Base-by-base conservation (phyloP, 129 eudicot genomes). In the Arctium lappa region DNA sequence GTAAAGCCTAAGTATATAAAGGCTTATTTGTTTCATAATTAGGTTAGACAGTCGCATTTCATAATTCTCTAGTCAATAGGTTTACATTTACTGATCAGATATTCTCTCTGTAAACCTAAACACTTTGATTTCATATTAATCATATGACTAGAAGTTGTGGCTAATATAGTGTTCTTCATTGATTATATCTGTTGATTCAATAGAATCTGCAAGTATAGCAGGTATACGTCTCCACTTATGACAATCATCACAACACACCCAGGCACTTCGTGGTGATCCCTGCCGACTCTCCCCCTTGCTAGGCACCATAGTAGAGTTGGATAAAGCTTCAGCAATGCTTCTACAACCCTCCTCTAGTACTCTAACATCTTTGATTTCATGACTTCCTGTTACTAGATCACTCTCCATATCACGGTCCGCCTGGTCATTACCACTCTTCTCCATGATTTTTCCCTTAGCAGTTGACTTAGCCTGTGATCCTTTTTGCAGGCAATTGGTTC, bases 181-280 rank as follows among this genome's bases (percentile, higher is more conserved):
- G n/a, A n/a, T n/a, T n/a, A n/a, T n/a, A n/a, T 90, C 86, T 74
- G 95, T 87, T 80, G 84, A 91, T 56, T 88, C 92, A 50, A 95
- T 93, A 63, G 83, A 80, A 90, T 95, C 99, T 32, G 98, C 98
- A 84, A 95, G 97, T 42, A 74, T 44, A 85, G 92, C 95, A 53
- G 98, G 82, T 84, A 95, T 95, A 70, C 98, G 90, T 82, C 99
- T 90, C 98, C 99, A 95, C 85, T 95, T 95, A 75, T 81, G 76
- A 85, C 99, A 95, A 79, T 87, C 87, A 50, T 95, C 99, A 90
- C 98, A 95, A 80, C 90, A 88, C 81, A 95, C 99, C 99, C 99
- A 95, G 42, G 99, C 99, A 88, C 85, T 92, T 30, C 85, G 80
- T 13, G 86, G 84, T 6, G 81, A 84, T 74, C 46, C 79, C 69